These are phyloP conservation scores for Sclerotinia subarctica DNA, from an alignment of 2,329 filamentous ascomycete genomes.

Conservation along the genomic window DNA sequence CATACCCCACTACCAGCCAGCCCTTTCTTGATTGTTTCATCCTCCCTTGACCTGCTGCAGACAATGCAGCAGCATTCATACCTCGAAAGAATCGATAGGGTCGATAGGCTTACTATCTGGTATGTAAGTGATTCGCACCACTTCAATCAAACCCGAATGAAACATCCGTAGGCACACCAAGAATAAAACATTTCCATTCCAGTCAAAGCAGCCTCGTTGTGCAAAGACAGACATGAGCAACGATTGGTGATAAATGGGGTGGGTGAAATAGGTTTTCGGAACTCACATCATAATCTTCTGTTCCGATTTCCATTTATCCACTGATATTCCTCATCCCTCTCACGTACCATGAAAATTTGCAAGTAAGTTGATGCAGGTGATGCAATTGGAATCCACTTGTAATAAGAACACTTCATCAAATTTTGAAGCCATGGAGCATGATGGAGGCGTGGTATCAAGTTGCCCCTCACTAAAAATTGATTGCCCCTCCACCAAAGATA, in stretches of 20 bases:
- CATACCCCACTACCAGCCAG: neutral
- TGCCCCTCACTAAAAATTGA: constrained; percentile 11
- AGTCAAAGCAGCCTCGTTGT: neutral
- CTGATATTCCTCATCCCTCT: neutral
- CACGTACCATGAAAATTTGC: constrained; percentile 14
- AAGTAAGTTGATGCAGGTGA: constrained; percentile 1
- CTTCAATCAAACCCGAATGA: neutral
- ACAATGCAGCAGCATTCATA: neutral
- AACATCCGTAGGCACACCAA: neutral
- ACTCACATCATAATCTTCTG: neutral
- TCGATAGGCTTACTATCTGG: neutral
- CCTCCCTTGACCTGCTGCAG: neutral
- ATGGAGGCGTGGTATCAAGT: neutral
- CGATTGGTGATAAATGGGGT: constrained; percentile 7
- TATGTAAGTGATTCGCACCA: neutral
- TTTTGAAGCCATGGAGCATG: neutral
- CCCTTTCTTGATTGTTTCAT: constrained; percentile 1
- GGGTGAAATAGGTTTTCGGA: neutral
- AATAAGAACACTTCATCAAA: constrained; percentile 13
- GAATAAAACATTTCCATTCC: neutral
- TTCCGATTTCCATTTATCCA: constrained; percentile 1
- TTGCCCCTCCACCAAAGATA: constrained; percentile 11
- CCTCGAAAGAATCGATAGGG: neutral
- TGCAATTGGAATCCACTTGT: constrained; percentile 4
- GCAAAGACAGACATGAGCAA: constrained; percentile 1